Evolutionary conservation across 257 asterid genomes (phyloP).

Genomic region (Anisodus tanguticus): DNA sequence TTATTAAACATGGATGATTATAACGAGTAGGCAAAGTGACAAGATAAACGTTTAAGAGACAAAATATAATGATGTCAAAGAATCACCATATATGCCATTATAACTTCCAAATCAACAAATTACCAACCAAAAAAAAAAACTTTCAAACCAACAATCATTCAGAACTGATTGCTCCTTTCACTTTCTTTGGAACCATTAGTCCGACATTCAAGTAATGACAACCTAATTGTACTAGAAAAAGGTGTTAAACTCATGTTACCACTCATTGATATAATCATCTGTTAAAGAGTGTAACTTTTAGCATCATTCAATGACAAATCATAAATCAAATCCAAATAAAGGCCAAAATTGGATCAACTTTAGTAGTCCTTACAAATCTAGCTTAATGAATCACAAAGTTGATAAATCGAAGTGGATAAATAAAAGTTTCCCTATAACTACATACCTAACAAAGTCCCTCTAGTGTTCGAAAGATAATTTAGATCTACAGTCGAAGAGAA

Average conservation of each 20-base stretch:
- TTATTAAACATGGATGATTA: not conserved
- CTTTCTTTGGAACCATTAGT: not conserved
- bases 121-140: not conserved
- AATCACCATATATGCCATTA: not conserved
- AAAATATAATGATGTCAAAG: not conserved
- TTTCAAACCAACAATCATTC: not conserved
- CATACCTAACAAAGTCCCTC: too few relatives aligned
- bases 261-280: slow-evolving; percentile 14
- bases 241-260: not conserved
- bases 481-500: too few relatives aligned
- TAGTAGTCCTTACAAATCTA: not conserved
- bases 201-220: not conserved
- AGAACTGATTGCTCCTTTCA: not conserved
- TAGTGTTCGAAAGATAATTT: not conserved
- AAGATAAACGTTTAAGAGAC: not conserved
- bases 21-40: not conserved
- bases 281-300: not conserved
- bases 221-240: not conserved
- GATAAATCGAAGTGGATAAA: too few relatives aligned
- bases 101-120: not conserved
- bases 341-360: not conserved
- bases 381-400: not conserved
- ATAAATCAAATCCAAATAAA: not conserved
- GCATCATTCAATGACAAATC: not conserved
- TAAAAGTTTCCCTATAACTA: too few relatives aligned